Evolutionary conservation across 1,139 yeast species (phyloP), one percentile per base, ranked within the genome.

Genomic region (Yamadazyma taylorii): DNA sequence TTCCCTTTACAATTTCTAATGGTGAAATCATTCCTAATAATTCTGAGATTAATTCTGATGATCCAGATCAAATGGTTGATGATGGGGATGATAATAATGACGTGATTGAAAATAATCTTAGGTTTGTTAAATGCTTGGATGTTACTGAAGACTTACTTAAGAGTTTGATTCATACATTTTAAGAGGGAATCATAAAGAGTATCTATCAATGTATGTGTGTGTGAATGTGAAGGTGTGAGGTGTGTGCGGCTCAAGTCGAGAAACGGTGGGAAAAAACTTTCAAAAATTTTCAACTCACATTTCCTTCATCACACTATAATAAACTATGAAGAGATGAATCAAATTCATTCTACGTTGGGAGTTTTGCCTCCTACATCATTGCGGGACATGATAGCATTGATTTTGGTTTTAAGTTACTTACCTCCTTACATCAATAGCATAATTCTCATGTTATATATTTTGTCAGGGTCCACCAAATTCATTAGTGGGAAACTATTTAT

Each of bases 341-440:
- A 15, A 27, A 6, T 27, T 5, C 21, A 27, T 11, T 15, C 12
- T 36, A 36, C 38, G 10, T 32, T 47, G 15, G 44, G 41, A 32
- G 41, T 47, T 12, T 30, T 63, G 28, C 71, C 71, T 2, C 55
- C 63, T 11, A 54, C 69, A 1, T 56, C 75, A 0, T 50, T 70
- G 35, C 52, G 72, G 41, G 80, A 75, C 45, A 64, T 74, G 7
- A 53, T 72, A 23, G 70, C 79, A 5, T 51, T 73, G 31, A 60
- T 69, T 7, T 62, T 70, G 45, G 52, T 74, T 7, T 53, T 73
- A 7, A 54, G 69, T 33, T 56, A 66, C 15, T 51, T 73, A 21
- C 79, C 79, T 3, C 64, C 62, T 34, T 59, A 68, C 52, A 36
- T 70, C 10, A 69, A 76, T 24, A 55, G 69, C 30, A 40, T 63